A percentile compares a stretch with the other conserved stretches of the same genome.
Conservation (phyloP, 192 early-diverging fungal genomes). For the Coemansia pectinata region DNA sequence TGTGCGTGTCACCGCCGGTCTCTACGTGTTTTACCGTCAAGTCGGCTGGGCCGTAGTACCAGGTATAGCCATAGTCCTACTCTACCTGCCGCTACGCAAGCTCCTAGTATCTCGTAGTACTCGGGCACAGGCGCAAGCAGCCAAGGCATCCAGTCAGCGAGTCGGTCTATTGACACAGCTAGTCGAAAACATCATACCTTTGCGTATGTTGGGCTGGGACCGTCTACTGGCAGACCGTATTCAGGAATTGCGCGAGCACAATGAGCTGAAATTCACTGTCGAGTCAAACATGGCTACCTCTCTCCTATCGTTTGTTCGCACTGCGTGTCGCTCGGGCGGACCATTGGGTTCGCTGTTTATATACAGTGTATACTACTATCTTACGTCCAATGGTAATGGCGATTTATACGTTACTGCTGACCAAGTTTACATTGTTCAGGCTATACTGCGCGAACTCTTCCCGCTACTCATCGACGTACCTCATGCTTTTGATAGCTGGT, state of each 20-base stretch:
- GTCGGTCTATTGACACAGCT: slow-evolving; percentile 14
- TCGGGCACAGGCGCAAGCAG: neutral
- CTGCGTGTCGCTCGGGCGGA: slow-evolving; percentile 29
- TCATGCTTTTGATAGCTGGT: slow-evolving; percentile 39
- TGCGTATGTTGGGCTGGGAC: slow-evolving; percentile 40
- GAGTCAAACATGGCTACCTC: neutral
- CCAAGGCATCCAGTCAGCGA: neutral
- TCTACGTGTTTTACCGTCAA: slow-evolving; percentile 40
- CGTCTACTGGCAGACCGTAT: slow-evolving; percentile 5
- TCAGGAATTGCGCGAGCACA: neutral
- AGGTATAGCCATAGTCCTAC: slow-evolving; percentile 13
- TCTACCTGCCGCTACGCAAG: slow-evolving; percentile 36
- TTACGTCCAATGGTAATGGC: neutral
- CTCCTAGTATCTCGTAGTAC: slow-evolving; percentile 2
- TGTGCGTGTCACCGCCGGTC: slow-evolving; percentile 8
- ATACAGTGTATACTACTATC: slow-evolving; percentile 17
- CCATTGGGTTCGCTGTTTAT: slow-evolving; percentile 33
- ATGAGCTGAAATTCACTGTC: slow-evolving; percentile 7
- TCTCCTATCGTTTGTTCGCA: slow-evolving; percentile 9
- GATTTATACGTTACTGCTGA: slow-evolving; percentile 14
- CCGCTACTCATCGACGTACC: slow-evolving; percentile 41
- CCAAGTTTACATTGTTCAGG: slow-evolving; percentile 37
- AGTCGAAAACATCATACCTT: slow-evolving; percentile 22
- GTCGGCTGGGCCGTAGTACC: slow-evolving; percentile 38
- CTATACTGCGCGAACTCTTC: slow-evolving; percentile 35